Conservation (phyloP, 345 rosid genomes). For the Gossypium sturtianum region DNA sequence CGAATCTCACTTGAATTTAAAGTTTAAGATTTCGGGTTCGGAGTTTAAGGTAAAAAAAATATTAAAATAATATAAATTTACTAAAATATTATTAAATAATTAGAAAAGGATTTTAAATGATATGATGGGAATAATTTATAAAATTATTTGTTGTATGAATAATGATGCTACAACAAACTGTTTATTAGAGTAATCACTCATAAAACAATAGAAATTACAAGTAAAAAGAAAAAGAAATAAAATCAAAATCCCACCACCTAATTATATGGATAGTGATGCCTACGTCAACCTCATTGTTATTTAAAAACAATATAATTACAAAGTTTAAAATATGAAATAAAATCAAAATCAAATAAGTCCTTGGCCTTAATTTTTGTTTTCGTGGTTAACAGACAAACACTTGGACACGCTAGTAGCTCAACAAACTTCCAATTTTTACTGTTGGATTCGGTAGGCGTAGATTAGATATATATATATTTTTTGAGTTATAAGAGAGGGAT, state of each 20-base stretch:
- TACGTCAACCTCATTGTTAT: no score
- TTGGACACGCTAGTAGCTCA: not conserved
- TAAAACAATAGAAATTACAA: not conserved
- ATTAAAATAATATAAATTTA: no score
- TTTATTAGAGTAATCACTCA: not conserved
- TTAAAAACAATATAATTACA: no score
- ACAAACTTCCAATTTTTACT: not conserved
- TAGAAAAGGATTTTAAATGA: no score
- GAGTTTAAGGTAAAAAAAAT: no score
- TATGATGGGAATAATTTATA: no score
- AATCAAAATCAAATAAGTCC: not conserved
- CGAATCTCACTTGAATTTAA: no score
- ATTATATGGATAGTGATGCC: no score
- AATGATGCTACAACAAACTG: not conserved
- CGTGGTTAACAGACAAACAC: not conserved
- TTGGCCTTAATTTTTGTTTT: not conserved
- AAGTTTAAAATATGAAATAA: not conserved
- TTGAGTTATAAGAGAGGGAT: not conserved
- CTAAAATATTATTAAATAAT: no score
- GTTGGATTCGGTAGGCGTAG: not conserved
- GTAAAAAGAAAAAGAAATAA: no score
- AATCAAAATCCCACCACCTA: no score
- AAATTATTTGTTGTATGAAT: no score
- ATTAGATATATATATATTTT: not conserved
- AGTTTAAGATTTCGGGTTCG: fast-evolving